These are phyloP conservation scores for Fistulifera solaris DNA, from an alignment of 108 stramenopile genomes.

Conservation along the genomic window DNA sequence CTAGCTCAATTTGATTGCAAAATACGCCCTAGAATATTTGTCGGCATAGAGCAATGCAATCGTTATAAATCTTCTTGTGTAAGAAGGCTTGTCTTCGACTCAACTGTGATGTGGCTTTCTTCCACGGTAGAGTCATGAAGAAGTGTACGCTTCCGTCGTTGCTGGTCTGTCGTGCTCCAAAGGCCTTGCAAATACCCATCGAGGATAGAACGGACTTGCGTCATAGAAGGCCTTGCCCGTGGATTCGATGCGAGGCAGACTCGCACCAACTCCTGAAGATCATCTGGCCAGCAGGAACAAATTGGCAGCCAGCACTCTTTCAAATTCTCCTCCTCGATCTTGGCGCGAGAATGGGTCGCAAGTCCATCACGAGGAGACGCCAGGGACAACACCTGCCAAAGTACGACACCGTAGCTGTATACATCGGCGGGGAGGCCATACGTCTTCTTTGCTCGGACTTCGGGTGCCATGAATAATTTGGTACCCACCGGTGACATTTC, in stretches of 20 bases:
- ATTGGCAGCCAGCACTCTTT: constrained; percentile 3
- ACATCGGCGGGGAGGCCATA: constrained; percentile 48
- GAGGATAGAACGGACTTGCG: constrained; percentile 3
- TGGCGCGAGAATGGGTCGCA: not conserved
- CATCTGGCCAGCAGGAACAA: constrained; percentile 19
- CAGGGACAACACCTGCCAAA: constrained; percentile 34
- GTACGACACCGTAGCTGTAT: constrained; percentile 34
- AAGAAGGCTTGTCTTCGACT: too few species aligned
- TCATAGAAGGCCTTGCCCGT: constrained; percentile 9
- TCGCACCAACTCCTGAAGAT: constrained; percentile 2
- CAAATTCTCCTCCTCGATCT: not conserved
- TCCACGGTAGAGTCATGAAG: too few species aligned
- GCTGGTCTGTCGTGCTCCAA: not conserved
- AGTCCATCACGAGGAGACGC: constrained; percentile 8
- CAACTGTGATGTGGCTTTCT: too few species aligned
- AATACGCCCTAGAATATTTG: too few species aligned
- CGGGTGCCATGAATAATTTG: constrained; percentile 42
- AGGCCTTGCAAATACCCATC: constrained; percentile 7
- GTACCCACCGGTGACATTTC: constrained; percentile 39
- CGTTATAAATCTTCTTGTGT: too few species aligned
- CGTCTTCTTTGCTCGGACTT: constrained; percentile 25
- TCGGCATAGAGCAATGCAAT: too few species aligned
- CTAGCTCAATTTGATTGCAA: too few species aligned
- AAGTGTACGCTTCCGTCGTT: too few species aligned
- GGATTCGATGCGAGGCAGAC: constrained; percentile 1